phyloP scores from a whole-genome alignment of 2,329 filamentous ascomycete species.

The Xenosphaeropsis pyriputrescens region DNA sequence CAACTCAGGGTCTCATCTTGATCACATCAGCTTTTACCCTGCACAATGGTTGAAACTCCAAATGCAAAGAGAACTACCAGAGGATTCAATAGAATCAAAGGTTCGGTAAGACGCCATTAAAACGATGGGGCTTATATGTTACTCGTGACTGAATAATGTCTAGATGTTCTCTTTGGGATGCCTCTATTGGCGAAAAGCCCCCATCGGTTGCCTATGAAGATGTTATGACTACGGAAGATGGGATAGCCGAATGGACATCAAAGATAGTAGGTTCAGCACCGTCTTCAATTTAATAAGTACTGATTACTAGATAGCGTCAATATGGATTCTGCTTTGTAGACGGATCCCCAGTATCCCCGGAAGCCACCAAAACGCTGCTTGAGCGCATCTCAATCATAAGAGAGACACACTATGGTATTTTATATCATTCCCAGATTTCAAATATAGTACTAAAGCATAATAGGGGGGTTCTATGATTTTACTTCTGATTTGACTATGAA shows the following conservation, averaged over 20 bases:
- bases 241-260: constrained; percentile 45
- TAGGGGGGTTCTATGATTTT: constrained; percentile 69
- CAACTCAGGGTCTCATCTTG: constrained; percentile 45
- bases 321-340: constrained; percentile 70
- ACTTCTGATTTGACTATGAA: constrained; percentile 76
- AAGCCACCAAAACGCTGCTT: constrained; percentile 60
- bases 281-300: constrained; percentile 1
- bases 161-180: constrained; percentile 22
- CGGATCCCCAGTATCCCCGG: constrained; percentile 50
- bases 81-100: constrained; percentile 14
- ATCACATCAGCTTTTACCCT: constrained; percentile 53
- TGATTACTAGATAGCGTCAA: constrained; percentile 32
- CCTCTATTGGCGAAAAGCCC: constrained; percentile 24
- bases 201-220: constrained; percentile 46
- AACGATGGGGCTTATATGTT: not conserved
- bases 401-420: constrained; percentile 75
- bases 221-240: constrained; percentile 39
- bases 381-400: constrained; percentile 77
- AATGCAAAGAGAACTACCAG: constrained; percentile 15
- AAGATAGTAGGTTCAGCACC: constrained; percentile 37
- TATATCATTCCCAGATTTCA: constrained; percentile 22
- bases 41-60: constrained; percentile 45
- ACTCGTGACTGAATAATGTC: constrained; percentile 6
- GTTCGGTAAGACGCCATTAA: constrained; percentile 3
- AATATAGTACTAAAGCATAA: not conserved